Conservation (phyloP, 1,139 yeast genomes). For the Saccharomyces uvarum region DNA sequence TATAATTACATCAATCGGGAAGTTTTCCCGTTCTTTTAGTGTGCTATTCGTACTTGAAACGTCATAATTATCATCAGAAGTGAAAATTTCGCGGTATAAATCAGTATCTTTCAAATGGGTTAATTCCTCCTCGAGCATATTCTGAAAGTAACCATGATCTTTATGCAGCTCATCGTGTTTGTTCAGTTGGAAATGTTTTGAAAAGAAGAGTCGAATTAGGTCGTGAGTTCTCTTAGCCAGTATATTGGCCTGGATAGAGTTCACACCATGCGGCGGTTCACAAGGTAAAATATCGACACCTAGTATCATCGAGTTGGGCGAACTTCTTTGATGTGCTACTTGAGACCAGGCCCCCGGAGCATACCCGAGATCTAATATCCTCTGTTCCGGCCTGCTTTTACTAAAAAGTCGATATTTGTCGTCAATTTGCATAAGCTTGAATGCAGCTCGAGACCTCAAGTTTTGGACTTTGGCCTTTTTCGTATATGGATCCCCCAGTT, state of each 20-base stretch:
- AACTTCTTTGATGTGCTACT: constrained; percentile 57
- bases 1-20: constrained; percentile 59
- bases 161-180: constrained; percentile 22
- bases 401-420: constrained; percentile 53
- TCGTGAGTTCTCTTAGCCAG: constrained; percentile 59
- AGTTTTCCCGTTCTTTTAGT: constrained; percentile 10
- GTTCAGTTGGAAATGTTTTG: constrained; percentile 35
- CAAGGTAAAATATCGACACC: constrained; percentile 82
- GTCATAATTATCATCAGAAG: constrained; percentile 6
- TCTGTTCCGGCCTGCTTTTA: constrained; percentile 33
- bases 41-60: constrained; percentile 1
- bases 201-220: constrained; percentile 49
- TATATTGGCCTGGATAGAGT: constrained; percentile 81
- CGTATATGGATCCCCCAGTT: constrained; percentile 54
- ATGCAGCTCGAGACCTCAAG: constrained; percentile 83
- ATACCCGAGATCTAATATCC: constrained; percentile 81
- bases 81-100: constrained; percentile 14
- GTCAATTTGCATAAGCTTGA: constrained; percentile 67
- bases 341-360: constrained; percentile 97
- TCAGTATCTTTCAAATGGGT: constrained; percentile 10
- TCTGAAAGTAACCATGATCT: constrained; percentile 25
- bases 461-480: constrained; percentile 57
- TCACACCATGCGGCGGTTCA: constrained; percentile 71
- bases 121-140: constrained; percentile 14
- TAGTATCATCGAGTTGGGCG: constrained; percentile 55